Base-by-base conservation (phyloP, 108 stramenopile genomes). In the Skeletonema tropicum region DNA sequence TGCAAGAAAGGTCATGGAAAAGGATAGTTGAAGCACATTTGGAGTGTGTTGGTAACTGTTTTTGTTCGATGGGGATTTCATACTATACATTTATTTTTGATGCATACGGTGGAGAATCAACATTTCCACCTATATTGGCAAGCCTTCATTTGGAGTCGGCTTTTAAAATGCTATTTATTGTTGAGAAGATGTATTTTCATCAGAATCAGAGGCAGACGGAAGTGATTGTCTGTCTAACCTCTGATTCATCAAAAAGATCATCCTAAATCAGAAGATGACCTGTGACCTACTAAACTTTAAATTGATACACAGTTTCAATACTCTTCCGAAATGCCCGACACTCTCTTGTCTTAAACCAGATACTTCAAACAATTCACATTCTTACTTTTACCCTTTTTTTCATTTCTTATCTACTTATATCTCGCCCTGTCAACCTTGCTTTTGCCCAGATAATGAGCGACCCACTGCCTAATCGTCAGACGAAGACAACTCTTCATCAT, bases 1-100 rank as follows among this genome's bases (percentile, higher is more conserved):
- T 62, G 61, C 61, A 17, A 62, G 61, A 23, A 62, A 62, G 15
- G 35, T 17, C 17, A 8, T 62, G 39, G 61, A 62, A 21, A 52
- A 52, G 21, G 52, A 52, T 23, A 52, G 23, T 23, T 52, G 25
- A 52, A 52, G 52, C 19, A 52, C 23, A 23, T 14, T 52, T 52
- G 52, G 52, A 19, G 52, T 23, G 52, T 23, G 52, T 7, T 19
- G 23, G 23, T 52, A 49, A 10, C 42, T 45, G n/a, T 45, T 45
- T n/a, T 45, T 52, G 52, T 52, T 19, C 23, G 9, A 6, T 8
- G 14, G 21, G 52, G 52, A 52, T 25, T 52, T 52, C 52, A 52
- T 52, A 52, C 52, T 52, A 52, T 52, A 52, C 10, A 52, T 52
- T 45, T 17, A 48, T 52, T 52, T 10, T 52, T 52, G 52, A 52